Conservation (phyloP, 2,329 filamentous ascomycete species). For the Clarireedia monteithiana region DNA sequence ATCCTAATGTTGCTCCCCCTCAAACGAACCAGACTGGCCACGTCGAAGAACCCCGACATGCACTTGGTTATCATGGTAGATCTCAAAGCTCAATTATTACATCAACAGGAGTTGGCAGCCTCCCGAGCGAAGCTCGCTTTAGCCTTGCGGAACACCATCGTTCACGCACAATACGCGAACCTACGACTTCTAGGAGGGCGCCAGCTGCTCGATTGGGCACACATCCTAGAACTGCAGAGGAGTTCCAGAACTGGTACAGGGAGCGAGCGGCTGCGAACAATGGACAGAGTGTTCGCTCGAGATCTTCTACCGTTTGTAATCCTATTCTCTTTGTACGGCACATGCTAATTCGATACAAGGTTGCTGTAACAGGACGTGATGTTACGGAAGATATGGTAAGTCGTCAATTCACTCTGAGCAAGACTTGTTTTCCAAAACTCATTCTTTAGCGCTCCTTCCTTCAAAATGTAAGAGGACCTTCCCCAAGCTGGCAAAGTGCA, state of each 20-base stretch:
- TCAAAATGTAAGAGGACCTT: slow-evolving; percentile 1
- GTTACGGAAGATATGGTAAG: slow-evolving; percentile 8
- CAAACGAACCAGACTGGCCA: slow-evolving; percentile 16
- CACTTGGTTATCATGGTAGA: slow-evolving; percentile 11
- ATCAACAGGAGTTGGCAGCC: not conserved
- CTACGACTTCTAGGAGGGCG: not conserved
- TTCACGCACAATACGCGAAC: not conserved
- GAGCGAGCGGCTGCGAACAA: not conserved
- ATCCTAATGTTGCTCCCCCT: slow-evolving; percentile 54
- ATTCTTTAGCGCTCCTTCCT: slow-evolving; percentile 1
- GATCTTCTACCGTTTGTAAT: slow-evolving; percentile 3
- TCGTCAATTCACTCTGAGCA: not conserved
- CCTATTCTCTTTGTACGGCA: not conserved
- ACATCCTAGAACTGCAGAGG: not conserved
- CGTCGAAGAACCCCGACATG: slow-evolving; percentile 5
- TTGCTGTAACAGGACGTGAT: slow-evolving; percentile 6
- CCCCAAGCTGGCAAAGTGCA: not conserved
- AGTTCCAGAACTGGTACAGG: slow-evolving; percentile 6
- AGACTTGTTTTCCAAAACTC: not conserved
- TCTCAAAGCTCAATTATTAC: slow-evolving; percentile 6
- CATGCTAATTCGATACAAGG: not conserved
- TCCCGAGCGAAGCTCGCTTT: slow-evolving; percentile 5
- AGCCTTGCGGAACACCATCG: not conserved
- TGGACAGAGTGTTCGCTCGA: not conserved
- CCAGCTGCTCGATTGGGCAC: not conserved